Conservation (phyloP, 2,329 filamentous ascomycete species). For the Parasarocladium wereldwijsianum region DNA sequence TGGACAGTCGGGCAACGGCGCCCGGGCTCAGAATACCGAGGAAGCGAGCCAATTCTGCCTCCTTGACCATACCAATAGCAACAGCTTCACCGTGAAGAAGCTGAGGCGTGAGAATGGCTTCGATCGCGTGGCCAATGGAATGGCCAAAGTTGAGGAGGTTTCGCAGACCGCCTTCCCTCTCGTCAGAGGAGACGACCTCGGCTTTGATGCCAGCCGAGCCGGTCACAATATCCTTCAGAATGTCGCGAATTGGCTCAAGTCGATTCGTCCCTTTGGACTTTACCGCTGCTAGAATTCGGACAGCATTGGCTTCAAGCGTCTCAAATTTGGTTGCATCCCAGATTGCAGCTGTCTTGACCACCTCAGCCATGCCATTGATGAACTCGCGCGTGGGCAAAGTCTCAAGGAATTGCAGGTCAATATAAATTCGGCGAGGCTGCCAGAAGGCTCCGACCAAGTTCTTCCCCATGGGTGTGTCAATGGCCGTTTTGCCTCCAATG, state of each 20-base stretch:
- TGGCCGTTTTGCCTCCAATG: conserved; percentile 95
- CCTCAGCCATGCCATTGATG: conserved; percentile 97
- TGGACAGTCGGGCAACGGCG: conserved; percentile 77
- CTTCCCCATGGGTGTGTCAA: conserved; percentile 91
- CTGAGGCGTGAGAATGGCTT: conserved; percentile 89
- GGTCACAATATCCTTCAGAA: conserved; percentile 66
- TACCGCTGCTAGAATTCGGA: conserved; percentile 46
- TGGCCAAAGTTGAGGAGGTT: conserved; percentile 97
- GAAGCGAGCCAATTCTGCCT: conserved; percentile 83
- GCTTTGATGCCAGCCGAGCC: conserved; percentile 91
- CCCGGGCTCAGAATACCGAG: conserved; percentile 73
- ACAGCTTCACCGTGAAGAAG: conserved; percentile 92
- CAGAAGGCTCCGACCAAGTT: conserved; percentile 93
- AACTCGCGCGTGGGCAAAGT: conserved; percentile 84
- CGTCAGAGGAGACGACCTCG: conserved; percentile 83
- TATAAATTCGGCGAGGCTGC: conserved; percentile 89
- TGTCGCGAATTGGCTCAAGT: conserved; percentile 54
- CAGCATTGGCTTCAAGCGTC: conserved; percentile 67
- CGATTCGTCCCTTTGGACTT: conserved; percentile 30
- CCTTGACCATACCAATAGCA: conserved; percentile 96
- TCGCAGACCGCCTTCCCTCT: conserved; percentile 82
- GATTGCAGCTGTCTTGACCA: conserved; percentile 94
- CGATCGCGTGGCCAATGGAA: conserved; percentile 92
- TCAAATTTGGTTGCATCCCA: conserved; percentile 84
- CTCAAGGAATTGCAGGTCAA: conserved; percentile 83